Base-by-base conservation (phyloP, 495 filamentous ascomycete species). In the Penicillium bovifimosum region DNA sequence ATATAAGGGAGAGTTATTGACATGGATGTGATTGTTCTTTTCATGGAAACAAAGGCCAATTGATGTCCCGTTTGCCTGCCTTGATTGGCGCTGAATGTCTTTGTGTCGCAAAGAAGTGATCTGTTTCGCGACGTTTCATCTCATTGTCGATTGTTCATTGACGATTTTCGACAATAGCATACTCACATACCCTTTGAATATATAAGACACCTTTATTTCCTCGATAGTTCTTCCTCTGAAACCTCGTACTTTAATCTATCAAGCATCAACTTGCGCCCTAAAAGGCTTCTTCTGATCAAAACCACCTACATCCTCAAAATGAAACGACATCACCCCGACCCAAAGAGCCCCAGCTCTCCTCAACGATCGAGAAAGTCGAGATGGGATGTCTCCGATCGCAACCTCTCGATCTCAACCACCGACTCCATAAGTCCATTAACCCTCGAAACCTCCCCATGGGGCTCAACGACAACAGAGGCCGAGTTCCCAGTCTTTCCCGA, bases 101-200 rank as follows among this genome's bases (percentile, higher is more conserved):
- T 31, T 48, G 34, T 39, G 17, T 5, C 14, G 8, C 35, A 38
- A 39, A 29, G 33, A 46, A 32, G 32, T n/a, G 17, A 16, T 6
- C 16, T 60, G 50, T 55, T 56, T 48, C 40, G 29, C 48, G 47
- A 32, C 5, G 42, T 61, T 54, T 49, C 61, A 58, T 36, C 44
- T 49, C 45, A 54, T 50, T 42, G 48, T 50, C 13, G 29, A 41
- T 26, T 28, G 9, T 16, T 27, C 38, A 42, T 41, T 50, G 46
- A 29, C n/a, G 24, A 7, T 29, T 42, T 24, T 32, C 8, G 13
- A 50, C 39, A 50, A 50, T 50, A 16, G 39, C 28, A 50, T 42
- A 32, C 38, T 50, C 27, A 29, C 28, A 50, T 42, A 32, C 38
- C 34, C 35, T 31, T 34, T 10, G n/a, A 10, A 27, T 42, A 50